These are phyloP conservation scores for Hyaloscypha finlandica DNA, from an alignment of 495 filamentous ascomycete genomes.

Conservation along the genomic window DNA sequence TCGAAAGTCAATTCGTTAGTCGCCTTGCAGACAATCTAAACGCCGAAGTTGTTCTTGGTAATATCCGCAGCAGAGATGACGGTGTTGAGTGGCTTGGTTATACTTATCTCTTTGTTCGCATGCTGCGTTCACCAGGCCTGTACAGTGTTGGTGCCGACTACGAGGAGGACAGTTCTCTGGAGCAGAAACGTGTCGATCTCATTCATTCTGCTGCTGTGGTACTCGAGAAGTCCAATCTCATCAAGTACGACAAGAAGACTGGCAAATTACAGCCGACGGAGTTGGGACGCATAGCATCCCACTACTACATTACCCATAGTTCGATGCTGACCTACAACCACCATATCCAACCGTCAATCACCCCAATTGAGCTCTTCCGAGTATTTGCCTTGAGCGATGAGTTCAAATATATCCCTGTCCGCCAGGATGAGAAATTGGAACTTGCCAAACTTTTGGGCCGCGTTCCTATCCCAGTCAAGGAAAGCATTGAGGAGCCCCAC, in stretches of 20 bases:
- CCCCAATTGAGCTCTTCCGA: slow-evolving; percentile 91
- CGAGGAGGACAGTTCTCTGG: slow-evolving; percentile 84
- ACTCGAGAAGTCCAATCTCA: slow-evolving; percentile 81
- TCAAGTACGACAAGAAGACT: slow-evolving; percentile 94
- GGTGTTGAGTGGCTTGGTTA: slow-evolving; percentile 99
- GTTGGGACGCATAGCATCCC: slow-evolving; percentile 90
- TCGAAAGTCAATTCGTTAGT: slow-evolving; percentile 94
- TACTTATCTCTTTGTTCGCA: slow-evolving; percentile 96
- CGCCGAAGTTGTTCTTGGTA: slow-evolving; percentile 94
- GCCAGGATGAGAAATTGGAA: slow-evolving; percentile 96
- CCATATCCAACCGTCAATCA: slow-evolving; percentile 90
- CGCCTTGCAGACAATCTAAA: slow-evolving; percentile 96
- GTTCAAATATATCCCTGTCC: slow-evolving; percentile 98
- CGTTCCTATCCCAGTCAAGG: slow-evolving; percentile 96
- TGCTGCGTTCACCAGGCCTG: slow-evolving; percentile 92
- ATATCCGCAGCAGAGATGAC: slow-evolving; percentile 89
- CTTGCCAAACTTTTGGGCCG: slow-evolving; percentile 85
- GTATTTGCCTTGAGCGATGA: slow-evolving; percentile 97
- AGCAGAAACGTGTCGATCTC: slow-evolving; percentile 95
- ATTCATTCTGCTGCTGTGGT: slow-evolving; percentile 91
- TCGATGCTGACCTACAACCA: slow-evolving; percentile 97
- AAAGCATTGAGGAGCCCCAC: slow-evolving; percentile 94
- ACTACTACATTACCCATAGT: slow-evolving; percentile 96
- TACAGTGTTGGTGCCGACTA: slow-evolving; percentile 97
- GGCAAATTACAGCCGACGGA: slow-evolving; percentile 90